These are phyloP conservation scores for Citeromyces siamensis DNA, from an alignment of 1,139 yeast genomes.

Conservation along the genomic window DNA sequence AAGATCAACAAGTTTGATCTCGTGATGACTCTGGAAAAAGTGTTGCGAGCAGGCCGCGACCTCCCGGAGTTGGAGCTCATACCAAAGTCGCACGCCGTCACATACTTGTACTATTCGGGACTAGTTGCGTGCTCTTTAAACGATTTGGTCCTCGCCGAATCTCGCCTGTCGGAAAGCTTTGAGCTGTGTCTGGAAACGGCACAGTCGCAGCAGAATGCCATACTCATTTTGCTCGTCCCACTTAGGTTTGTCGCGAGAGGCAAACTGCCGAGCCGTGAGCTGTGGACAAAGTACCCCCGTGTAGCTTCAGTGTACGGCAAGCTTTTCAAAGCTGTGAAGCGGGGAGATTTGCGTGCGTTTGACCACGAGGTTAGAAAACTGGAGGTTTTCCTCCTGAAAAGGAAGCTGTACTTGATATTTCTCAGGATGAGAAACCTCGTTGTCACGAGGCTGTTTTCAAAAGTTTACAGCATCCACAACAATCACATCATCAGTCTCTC, in stretches of 20 bases:
- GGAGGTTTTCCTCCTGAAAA: conserved; percentile 39
- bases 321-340: conserved; percentile 32
- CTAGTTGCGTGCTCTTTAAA: conserved; percentile 51
- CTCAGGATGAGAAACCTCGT: conserved; percentile 41
- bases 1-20: conserved; percentile 57
- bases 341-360: conserved; percentile 44
- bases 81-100: conserved; percentile 40
- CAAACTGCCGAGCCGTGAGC: conserved; percentile 24
- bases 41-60: conserved; percentile 45
- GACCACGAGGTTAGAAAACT: conserved; percentile 29
- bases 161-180: conserved; percentile 36
- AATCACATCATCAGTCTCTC: conserved; percentile 30
- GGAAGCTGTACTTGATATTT: conserved; percentile 52
- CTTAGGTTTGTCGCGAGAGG: conserved; percentile 32
- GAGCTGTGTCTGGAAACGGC: conserved; percentile 18
- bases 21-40: conserved; percentile 71
- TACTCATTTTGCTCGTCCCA: conserved; percentile 43
- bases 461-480: conserved; percentile 25
- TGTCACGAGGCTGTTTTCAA: conserved; percentile 38
- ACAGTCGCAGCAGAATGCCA: conserved; percentile 23
- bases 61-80: conserved; percentile 34
- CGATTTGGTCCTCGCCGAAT: conserved; percentile 37
- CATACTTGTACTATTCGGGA: conserved; percentile 57
- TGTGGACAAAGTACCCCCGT: conserved; percentile 34
- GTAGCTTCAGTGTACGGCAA: conserved; percentile 32